Conservation (phyloP, 257 asterid species). For the Orobanche coerulescens region DNA sequence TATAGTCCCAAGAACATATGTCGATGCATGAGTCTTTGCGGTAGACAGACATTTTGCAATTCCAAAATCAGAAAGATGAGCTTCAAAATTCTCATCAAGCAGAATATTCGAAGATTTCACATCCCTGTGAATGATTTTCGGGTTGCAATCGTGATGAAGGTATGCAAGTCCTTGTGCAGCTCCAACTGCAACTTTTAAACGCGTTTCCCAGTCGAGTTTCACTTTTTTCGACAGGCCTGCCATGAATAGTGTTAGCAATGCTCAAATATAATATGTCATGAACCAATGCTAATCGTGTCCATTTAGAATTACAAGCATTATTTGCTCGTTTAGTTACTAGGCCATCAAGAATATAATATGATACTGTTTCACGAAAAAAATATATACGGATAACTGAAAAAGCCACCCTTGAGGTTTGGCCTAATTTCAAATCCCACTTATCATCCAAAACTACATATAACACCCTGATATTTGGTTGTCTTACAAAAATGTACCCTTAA, state of each 20-base stretch:
- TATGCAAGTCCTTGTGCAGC: constrained; percentile 96
- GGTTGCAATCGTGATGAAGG: constrained; percentile 93
- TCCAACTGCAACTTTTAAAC: constrained; percentile 83
- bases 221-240: constrained; percentile 80
- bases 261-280: not conserved
- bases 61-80: constrained; percentile 94
- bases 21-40: constrained; percentile 80
- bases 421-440: too few species aligned
- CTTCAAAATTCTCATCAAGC: constrained; percentile 77
- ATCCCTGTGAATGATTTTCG: constrained; percentile 82
- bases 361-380: too few species aligned
- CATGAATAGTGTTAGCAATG: not conserved
- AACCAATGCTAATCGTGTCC: too few species aligned
- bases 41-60: constrained; percentile 64
- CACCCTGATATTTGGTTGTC: too few species aligned
- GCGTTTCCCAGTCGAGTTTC: constrained; percentile 92
- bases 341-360: too few species aligned
- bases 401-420: too few species aligned
- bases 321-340: too few species aligned
- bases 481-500: too few species aligned
- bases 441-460: too few species aligned
- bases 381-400: too few species aligned
- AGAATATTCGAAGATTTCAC: constrained; percentile 89
- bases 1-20: constrained; percentile 86
- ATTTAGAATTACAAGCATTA: too few species aligned